A percentile compares a stretch with the other conserved stretches of the same genome.
These are phyloP conservation scores for Didymella keratinophila DNA, from an alignment of 2,329 filamentous ascomycete genomes.

Conservation along the genomic window DNA sequence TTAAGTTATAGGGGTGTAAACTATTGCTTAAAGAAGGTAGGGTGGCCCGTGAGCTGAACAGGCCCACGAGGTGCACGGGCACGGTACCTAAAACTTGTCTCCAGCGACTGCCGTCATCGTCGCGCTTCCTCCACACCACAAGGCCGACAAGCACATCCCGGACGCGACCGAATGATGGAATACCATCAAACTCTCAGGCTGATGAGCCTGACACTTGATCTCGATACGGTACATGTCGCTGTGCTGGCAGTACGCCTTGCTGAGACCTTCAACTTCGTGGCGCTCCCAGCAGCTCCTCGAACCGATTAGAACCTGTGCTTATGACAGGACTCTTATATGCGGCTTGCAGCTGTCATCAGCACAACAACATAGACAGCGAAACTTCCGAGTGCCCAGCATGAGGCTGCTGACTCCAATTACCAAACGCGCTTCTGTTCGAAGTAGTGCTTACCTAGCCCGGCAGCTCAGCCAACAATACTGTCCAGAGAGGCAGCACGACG, in stretches of 20 bases:
- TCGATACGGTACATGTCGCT: neutral
- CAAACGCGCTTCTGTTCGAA: constrained; percentile 5
- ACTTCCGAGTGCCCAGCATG: neutral
- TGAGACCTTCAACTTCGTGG: neutral
- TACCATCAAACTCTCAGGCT: neutral
- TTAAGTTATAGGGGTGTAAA: too few species aligned
- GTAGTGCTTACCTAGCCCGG: constrained; percentile 14
- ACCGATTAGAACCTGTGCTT: neutral
- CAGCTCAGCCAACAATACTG: neutral
- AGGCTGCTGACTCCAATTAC: constrained; percentile 11
- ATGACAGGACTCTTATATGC: constrained; percentile 5
- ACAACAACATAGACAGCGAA: neutral
- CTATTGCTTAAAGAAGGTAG: too few species aligned
- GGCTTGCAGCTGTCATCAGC: constrained; percentile 6
- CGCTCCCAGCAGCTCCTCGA: neutral
- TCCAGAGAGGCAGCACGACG: neutral
- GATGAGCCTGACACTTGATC: neutral
- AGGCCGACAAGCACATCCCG: neutral
- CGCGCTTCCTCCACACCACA: neutral
- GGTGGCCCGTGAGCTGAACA: too few species aligned
- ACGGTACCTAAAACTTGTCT: too few species aligned
- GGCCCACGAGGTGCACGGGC: too few species aligned
- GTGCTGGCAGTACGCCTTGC: constrained; percentile 3
- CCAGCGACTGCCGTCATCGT: too few species aligned
- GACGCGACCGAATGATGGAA: neutral